Conservation (phyloP, 495 filamentous ascomycete genomes). For the Cladorrhinum samala region DNA sequence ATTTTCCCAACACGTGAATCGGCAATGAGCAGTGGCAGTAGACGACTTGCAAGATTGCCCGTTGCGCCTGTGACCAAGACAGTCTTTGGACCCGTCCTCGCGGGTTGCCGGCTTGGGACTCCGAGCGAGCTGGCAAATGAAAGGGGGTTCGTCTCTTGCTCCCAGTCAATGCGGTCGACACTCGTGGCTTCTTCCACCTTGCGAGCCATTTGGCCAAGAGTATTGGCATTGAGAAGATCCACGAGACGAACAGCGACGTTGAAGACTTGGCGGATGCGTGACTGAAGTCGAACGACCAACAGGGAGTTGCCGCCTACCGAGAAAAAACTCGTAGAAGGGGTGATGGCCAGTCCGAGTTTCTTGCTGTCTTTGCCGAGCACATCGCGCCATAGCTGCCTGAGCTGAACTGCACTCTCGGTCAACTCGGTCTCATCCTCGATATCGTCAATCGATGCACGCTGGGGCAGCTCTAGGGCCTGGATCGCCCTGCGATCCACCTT, state of each 20-base stretch:
- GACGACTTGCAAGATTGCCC: slow-evolving; percentile 21
- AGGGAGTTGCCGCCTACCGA: slow-evolving; percentile 34
- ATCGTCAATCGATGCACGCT: background rate
- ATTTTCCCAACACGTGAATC: slow-evolving; percentile 7
- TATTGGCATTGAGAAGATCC: slow-evolving; percentile 25
- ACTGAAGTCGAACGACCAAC: slow-evolving; percentile 26
- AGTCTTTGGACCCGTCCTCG: background rate
- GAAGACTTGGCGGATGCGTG: slow-evolving; percentile 9
- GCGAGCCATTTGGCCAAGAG: slow-evolving; percentile 24
- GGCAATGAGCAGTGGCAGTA: slow-evolving; percentile 15
- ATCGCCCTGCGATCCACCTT: slow-evolving; percentile 41
- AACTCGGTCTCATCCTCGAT: background rate
- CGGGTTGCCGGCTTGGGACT: background rate
- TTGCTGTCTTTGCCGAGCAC: slow-evolving; percentile 1
- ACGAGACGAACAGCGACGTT: slow-evolving; percentile 9
- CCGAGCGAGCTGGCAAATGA: background rate
- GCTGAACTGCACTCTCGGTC: background rate
- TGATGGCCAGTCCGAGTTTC: slow-evolving; percentile 1
- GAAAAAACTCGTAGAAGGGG: slow-evolving; percentile 31
- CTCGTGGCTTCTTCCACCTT: slow-evolving; percentile 6
- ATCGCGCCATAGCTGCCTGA: slow-evolving; percentile 3
- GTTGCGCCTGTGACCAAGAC: slow-evolving; percentile 30
- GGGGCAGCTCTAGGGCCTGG: slow-evolving; percentile 28
- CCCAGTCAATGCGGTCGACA: slow-evolving; percentile 17
- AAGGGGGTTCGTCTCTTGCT: slow-evolving; percentile 18